Conservation (phyloP, 2,329 filamentous ascomycete genomes). For the Cytospora piceae region DNA sequence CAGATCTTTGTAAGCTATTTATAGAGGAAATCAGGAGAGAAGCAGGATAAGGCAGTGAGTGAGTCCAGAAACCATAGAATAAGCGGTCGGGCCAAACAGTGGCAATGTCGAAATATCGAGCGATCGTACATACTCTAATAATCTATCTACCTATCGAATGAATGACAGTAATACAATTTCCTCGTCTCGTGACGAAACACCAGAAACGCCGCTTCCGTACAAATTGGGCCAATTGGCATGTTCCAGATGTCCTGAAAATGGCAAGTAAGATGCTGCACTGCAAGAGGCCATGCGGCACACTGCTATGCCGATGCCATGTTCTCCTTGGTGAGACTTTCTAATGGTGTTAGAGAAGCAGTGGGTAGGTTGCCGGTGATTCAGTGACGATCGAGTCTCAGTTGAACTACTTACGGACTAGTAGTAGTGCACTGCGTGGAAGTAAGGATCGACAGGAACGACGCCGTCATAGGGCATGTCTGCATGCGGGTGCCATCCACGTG, state of each 20-base stretch:
- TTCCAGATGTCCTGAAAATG: too few species aligned
- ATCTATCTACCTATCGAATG: too few species aligned
- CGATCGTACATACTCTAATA: too few species aligned
- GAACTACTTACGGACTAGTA: neutral
- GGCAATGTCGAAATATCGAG: too few species aligned
- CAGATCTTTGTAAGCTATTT: too few species aligned
- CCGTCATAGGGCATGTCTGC: neutral
- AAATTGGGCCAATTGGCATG: neutral
- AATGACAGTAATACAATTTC: too few species aligned
- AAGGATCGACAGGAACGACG: neutral
- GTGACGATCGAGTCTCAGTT: neutral
- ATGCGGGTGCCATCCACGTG: too few species aligned
- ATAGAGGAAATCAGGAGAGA: neutral
- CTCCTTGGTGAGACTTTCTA: neutral
- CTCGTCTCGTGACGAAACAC: neutral
- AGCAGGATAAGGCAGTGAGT: neutral
- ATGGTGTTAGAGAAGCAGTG: too few species aligned
- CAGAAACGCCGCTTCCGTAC: neutral
- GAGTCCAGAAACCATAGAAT: neutral
- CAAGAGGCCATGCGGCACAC: too few species aligned
- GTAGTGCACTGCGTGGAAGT: neutral
- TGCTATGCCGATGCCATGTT: too few species aligned
- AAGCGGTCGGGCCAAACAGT: neutral
- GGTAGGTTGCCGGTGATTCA: too few species aligned
- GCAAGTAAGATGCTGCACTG: too few species aligned